Base-by-base conservation (phyloP, 2,329 filamentous ascomycete species). In the Nemania serpens region DNA sequence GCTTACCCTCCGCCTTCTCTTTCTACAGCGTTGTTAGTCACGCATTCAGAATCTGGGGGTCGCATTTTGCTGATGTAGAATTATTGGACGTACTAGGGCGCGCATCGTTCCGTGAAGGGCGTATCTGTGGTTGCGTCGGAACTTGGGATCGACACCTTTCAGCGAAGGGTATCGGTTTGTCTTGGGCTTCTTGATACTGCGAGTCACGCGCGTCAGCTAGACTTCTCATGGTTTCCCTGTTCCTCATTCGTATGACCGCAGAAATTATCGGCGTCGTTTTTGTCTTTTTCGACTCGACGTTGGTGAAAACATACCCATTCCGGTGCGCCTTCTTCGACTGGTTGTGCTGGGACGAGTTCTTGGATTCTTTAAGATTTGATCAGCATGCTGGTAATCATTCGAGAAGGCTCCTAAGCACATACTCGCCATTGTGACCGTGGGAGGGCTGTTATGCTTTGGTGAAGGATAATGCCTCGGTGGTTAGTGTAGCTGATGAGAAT, bases 271-370 rank as follows among this genome's bases (percentile, higher is more conserved):
- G 46, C 7, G 29, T 48, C 25, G 43, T 22, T 45, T 39, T 20
- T 45, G 37, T 42, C 39, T 29, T 55, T 36, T 48, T 51, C 46
- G 47, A 17, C 41, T 56, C 43, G 22, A 49, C 53, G 55, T 45
- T 48, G 45, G 36, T 51, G 42, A 45, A 29, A 62, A 84, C 89
- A 75, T 90, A 97, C 94, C 95, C 95, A 87, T 99, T 99, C 80
- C 90, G 89, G 90, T 99, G 95, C 84, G 93, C 93, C 91, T 99
- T 99, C 86, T 91, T 91, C 81, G 87, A 88, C 89, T 95, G 91
- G 85, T 97, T 97, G 86, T 97, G 93, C 88, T 98, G 94, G 77
- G 94, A 97, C 84, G 92, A 96, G 90, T 98, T 98, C 93, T 98
- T 98, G 77, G 95, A 98, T 88, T 98, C 93, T 97, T 79, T 61